Evolutionary conservation across 2,329 filamentous ascomycete species (phyloP), one percentile per base, ranked within the genome.

Genomic region (Parafenestella ontariensis): DNA sequence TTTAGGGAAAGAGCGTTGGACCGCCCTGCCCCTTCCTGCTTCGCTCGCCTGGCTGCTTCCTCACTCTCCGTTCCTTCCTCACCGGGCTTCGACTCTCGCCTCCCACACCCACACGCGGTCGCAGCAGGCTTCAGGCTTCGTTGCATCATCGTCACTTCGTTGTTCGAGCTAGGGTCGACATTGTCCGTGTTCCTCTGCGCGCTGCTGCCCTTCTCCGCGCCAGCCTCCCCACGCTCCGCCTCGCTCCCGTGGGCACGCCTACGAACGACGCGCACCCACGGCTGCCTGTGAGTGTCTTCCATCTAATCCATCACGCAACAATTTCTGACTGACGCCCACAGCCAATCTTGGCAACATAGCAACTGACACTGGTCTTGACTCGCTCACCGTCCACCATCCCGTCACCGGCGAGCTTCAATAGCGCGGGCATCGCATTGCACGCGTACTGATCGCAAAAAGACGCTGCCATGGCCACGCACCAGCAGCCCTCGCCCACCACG

Each of bases 401-500:
- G 34, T 64, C 54, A 44, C 43, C 57, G 54, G 31, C 53, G 54
- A 47, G 58, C 53, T 43, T 43, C 37, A 34, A 37, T 52, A 44
- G 59, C 59, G 59, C 55, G 40, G 29, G 39, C 47, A 51, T 57
- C 52, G 52, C 52, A 54, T 45, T 53, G 51, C 46, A 49, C 52
- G 37, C 54, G 44, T 28, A 21, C 36, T 20, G 21, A 49, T 58
- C 54, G 52, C 49, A 49, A 53, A 18, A 42, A 53, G 21, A 42
- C 48, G 44, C 45, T 39, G 36, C 48, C 58, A 91, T 91, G 88
- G 87, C 88, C 46, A 73, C 65, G 66, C 89, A 91, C 76, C 89
- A 91, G 68, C 91, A 93, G 72, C 88, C 89, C 37, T 94, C 91
- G 67, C 90, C 91, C 36, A 90, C 90, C 54, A 89, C 90, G 78